Base-by-base conservation (phyloP, 2,329 filamentous ascomycete genomes). In the Alternaria tenuissima region DNA sequence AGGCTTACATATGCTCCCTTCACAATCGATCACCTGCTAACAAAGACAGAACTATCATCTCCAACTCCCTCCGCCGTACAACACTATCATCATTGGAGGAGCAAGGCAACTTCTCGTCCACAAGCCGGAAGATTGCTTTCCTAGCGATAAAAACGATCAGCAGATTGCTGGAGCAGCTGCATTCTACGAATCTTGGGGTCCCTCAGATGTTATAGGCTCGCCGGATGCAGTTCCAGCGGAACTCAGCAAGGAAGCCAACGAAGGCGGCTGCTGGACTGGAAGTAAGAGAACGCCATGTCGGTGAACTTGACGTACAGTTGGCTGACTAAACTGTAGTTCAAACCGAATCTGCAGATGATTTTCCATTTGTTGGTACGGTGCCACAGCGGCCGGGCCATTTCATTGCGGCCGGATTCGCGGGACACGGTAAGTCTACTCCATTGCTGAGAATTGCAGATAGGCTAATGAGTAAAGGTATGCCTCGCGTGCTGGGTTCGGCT, bases 241-340 rank as follows among this genome's bases (percentile, higher is more conserved):
- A 12, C 54, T 63, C n/a, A 34, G 61, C 32, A 47, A 47, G 34
- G 41, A 49, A 14, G 54, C 22, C 6, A 47, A 61, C 12, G 28
- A 61, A 38, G 61, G 61, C n/a, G 61, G 61, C 0, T 52, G 36
- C n/a, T 63, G 61, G 61, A 63, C 61, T 26, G 61, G 61, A 42
- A 42, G 60, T 62, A 26, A 39, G 39, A 39, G 8, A 57, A 36
- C 11, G 14, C 18, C 39, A 22, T 34, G 28, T 11, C 14, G 9
- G n/a, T 54, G 32, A n/a, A 3, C 22, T 43, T 30, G 9, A 53
- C 7, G 20, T 47, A 32, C 32, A 18, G 14, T 34, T 14, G 5
- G 34, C 39, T 58, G 24, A 58, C 34, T 44, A 1, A 22, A 57
- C 14, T 5, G 42, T 3, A 54, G 56, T 55, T 2, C 51, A 59